A percentile compares a stretch with the other conserved stretches of the same genome.
Conservation (phyloP, 2,329 filamentous ascomycete genomes). For the Nemania abortiva region DNA sequence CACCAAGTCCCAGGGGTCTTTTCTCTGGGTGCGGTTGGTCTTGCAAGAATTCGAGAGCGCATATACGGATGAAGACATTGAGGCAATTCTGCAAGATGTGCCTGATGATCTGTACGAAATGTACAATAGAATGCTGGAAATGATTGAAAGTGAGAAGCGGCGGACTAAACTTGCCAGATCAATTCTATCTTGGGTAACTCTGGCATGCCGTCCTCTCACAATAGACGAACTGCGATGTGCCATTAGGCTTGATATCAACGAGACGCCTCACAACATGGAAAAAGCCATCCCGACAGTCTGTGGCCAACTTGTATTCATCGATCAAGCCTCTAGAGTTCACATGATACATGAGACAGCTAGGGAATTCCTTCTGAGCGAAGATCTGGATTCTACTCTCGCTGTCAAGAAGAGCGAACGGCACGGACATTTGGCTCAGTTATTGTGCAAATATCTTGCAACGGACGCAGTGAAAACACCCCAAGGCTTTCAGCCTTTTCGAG, state of each 20-base stretch:
- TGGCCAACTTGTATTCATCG: conserved; percentile 50
- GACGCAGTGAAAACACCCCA: conserved; percentile 33
- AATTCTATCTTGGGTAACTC: conserved; percentile 45
- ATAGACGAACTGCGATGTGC: conserved; percentile 44
- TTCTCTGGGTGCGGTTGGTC: conserved; percentile 51
- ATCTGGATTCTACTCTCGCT: conserved; percentile 38
- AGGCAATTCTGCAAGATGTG: conserved; percentile 44
- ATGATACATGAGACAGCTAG: conserved; percentile 51
- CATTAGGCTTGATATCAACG: conserved; percentile 43
- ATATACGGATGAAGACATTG: conserved; percentile 49
- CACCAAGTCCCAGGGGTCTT: conserved; percentile 49
- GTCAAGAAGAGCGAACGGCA: conserved; percentile 40
- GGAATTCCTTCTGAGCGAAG: conserved; percentile 47
- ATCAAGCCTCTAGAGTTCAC: conserved; percentile 46
- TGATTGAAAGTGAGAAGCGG: conserved; percentile 41
- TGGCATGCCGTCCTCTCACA: conserved; percentile 44
- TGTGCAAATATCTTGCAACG: conserved; percentile 43
- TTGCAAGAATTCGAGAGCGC: conserved; percentile 48
- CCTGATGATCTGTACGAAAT: conserved; percentile 46
- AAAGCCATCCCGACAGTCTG: conserved; percentile 49
- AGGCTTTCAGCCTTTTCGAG: conserved; percentile 28
- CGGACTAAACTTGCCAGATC: conserved; percentile 43
- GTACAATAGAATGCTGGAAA: conserved; percentile 46
- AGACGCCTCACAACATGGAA: conserved; percentile 46
- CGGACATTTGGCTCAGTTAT: conserved; percentile 51